Conservation (phyloP, 257 asterid genomes). For the Lycium ferocissimum region DNA sequence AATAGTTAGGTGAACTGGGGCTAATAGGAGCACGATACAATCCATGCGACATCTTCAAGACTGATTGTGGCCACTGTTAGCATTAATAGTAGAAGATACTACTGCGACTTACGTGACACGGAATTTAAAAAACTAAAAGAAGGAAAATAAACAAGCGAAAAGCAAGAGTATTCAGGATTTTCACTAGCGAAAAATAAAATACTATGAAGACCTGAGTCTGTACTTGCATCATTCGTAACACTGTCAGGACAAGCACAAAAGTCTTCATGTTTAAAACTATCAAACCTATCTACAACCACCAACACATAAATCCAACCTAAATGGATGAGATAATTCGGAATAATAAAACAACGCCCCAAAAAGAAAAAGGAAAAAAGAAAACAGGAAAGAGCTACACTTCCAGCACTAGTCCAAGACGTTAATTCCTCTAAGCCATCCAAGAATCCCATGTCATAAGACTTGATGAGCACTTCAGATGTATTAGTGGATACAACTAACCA, state of each 20-base stretch:
- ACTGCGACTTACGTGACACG: neutral
- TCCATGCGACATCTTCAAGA: neutral
- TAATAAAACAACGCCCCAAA: neutral
- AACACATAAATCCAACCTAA: constrained; percentile 8
- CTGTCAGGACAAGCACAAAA: neutral
- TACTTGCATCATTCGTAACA: constrained; percentile 1
- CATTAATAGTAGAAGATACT: neutral
- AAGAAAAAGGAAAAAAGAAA: neutral
- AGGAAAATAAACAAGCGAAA: neutral
- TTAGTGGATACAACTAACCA: constrained; percentile 48
- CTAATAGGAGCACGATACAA: neutral
- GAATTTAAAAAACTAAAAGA: neutral
- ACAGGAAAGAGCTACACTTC: neutral
- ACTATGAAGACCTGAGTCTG: neutral
- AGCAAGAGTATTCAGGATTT: neutral
- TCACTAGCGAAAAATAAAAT: neutral
- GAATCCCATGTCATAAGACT: neutral
- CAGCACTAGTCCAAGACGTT: neutral
- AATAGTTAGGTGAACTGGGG: neutral
- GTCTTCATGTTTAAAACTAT: neutral
- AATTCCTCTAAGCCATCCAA: neutral
- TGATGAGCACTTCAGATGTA: neutral
- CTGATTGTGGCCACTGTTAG: neutral
- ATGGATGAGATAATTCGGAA: constrained; percentile 3
- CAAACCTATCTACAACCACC: neutral